These are phyloP conservation scores for Pulveroboletus sp. DNA, from an alignment of 768 basidiomycete species.

Conservation along the genomic window DNA sequence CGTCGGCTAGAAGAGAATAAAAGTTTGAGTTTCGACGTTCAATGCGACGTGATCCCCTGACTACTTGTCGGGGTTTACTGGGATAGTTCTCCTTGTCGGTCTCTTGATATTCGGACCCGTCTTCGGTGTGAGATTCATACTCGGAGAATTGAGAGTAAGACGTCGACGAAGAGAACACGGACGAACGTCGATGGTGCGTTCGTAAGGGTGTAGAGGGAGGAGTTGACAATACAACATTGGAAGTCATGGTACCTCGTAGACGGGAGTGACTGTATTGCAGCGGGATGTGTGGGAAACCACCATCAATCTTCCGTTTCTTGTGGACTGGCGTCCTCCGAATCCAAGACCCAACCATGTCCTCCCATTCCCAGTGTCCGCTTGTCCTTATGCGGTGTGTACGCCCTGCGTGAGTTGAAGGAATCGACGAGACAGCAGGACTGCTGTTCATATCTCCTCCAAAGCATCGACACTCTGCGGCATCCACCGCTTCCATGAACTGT, in stretches of 20 bases:
- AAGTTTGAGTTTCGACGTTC: constrained; percentile 32
- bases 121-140: constrained; percentile 14
- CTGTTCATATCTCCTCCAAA: constrained; percentile 30
- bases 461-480: constrained; percentile 50
- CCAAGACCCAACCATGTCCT: constrained; percentile 45
- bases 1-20: constrained; percentile 39
- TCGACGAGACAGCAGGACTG: constrained; percentile 16
- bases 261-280: neutral
- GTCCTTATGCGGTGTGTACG: constrained; percentile 9
- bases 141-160: constrained; percentile 11
- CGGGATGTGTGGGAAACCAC: neutral
- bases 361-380: constrained; percentile 47
- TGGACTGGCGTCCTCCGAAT: constrained; percentile 35
- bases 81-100: constrained; percentile 20
- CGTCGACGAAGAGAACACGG: constrained; percentile 9
- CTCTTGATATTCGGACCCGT: constrained; percentile 23
- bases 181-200: neutral
- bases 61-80: constrained; percentile 3
- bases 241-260: neutral
- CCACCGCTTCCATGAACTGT: constrained; percentile 44
- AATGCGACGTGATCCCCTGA: constrained; percentile 8
- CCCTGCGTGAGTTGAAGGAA: constrained; percentile 1
- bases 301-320: constrained; percentile 21
- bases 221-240: neutral
- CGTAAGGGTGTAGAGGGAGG: neutral